Evolutionary conservation across 305 asterid genomes (phyloP).

Genomic region (Solanum hybrid): DNA sequence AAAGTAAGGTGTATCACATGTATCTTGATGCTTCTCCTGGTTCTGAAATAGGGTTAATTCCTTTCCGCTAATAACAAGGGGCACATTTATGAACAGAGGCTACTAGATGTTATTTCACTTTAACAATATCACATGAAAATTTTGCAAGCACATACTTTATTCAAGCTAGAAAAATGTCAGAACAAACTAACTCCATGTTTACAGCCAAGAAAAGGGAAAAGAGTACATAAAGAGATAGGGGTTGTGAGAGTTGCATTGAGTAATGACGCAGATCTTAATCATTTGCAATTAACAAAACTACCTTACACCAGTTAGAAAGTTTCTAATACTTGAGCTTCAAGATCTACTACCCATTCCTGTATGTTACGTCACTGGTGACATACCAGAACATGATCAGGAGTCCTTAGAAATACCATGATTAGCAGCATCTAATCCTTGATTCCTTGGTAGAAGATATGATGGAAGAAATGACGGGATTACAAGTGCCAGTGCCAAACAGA

Average conservation of each 20-base stretch:
- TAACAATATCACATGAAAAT: background rate
- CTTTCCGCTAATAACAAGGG: background rate
- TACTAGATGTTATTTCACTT: background rate
- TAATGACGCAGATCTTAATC: background rate
- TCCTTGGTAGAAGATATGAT: slow-evolving; percentile 42
- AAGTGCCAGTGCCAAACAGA: slow-evolving; percentile 55
- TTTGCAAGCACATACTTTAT: background rate
- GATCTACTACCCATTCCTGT: background rate
- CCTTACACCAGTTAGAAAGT: background rate
- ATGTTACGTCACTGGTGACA: background rate
- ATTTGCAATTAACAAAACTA: slow-evolving; percentile 1
- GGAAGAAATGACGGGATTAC: slow-evolving; percentile 65
- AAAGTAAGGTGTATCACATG: background rate
- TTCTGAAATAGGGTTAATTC: background rate
- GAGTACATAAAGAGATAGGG: background rate
- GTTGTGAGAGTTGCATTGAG: background rate
- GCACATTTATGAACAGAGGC: background rate
- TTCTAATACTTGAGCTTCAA: background rate
- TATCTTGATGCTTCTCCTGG: background rate
- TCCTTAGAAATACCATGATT: slow-evolving; percentile 30
- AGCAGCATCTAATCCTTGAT: slow-evolving; percentile 21
- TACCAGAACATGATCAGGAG: slow-evolving; percentile 18
- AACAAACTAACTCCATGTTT: background rate
- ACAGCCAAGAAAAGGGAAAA: background rate
- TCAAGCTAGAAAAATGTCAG: background rate